Base-by-base conservation (phyloP, 78 protist genomes). In the Dictyostelium purpureum region DNA sequence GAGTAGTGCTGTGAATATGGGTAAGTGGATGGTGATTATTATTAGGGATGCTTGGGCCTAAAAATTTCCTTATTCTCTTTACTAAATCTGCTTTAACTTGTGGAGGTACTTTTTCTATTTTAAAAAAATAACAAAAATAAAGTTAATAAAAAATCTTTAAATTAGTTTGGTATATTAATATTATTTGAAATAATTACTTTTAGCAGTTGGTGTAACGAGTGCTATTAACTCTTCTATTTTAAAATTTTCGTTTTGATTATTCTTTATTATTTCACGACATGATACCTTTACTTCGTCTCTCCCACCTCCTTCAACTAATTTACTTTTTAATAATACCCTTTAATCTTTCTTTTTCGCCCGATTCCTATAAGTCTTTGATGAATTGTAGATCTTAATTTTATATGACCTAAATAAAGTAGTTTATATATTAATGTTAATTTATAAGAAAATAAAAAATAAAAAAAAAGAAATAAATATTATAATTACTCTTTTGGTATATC, bases 231-330 rank as follows among this genome's bases (percentile, higher is more conserved):
- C 82, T 56, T 66, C 79, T n/a, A 85, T 57, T 42, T 56, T 85
- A 28, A 85, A 40, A 37, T 85, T 85, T 59, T 85, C 91, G n/a
- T 77, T 77, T 45, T 57, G 61, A 38, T 82, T 82, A 19, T 85
- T 85, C 52, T 85, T 85, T 26, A 85, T 85, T 31, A 59, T 45
- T 16, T 85, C 91, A 26, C 81, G 38, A 47, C 91, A 85, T 31
- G 51, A 37, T 7, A 67, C 33, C n/a, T 85, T 85, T 16, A 85
- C 75, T 10, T 85, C 91, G 33, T 85, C 91, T 54, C 81, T 51
- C 91, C 91, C 70, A 18, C 91, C 91, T 16, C 80, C 79, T 33
- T 85, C 91, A 5, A 85, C 81, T 42, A 85, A 24, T 85, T 85
- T 85, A 59, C 76, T 70, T 26, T 77, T 76, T 59, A 85, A 71